A percentile compares a stretch with the other conserved stretches of the same genome.
Evolutionary conservation across 2,329 filamentous ascomycete species (phyloP).

Genomic region (Emydomyces testavorans): DNA sequence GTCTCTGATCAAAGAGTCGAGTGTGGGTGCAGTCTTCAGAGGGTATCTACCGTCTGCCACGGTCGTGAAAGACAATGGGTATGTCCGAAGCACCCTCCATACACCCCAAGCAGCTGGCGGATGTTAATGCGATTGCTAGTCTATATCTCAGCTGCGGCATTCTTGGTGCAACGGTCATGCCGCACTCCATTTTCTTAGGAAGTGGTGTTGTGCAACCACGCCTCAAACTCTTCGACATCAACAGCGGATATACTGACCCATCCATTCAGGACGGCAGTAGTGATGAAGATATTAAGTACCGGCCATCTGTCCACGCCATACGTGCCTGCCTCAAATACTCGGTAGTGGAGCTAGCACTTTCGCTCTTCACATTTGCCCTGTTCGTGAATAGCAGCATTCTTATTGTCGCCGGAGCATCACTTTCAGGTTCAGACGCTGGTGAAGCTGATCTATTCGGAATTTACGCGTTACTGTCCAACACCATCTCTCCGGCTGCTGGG

Average conservation of each 20-base stretch:
- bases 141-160: constrained; percentile 46
- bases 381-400: constrained; percentile 77
- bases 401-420: constrained; percentile 66
- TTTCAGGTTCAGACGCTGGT: constrained; percentile 49
- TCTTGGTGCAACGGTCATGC: constrained; percentile 47
- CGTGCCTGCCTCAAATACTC: constrained; percentile 62
- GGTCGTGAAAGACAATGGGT: constrained; percentile 43
- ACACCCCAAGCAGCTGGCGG: constrained; percentile 9
- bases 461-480: constrained; percentile 56
- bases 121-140: constrained; percentile 19
- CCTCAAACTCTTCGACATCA: constrained; percentile 39
- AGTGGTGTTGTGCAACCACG: constrained; percentile 46
- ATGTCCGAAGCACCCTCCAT: constrained; percentile 15
- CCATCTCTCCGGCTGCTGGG: constrained; percentile 62
- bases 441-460: constrained; percentile 75
- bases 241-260: constrained; percentile 27
- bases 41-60: constrained; percentile 46
- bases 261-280: background rate
- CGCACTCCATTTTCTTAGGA: constrained; percentile 48
- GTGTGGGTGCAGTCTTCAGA: constrained; percentile 42
- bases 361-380: constrained; percentile 69
- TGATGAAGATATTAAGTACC: constrained; percentile 49
- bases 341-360: constrained; percentile 56
- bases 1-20: constrained; percentile 40
- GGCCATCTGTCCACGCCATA: constrained; percentile 62